Conservation (phyloP, 2,329 filamentous ascomycete genomes). For the Fusarium secorum region DNA sequence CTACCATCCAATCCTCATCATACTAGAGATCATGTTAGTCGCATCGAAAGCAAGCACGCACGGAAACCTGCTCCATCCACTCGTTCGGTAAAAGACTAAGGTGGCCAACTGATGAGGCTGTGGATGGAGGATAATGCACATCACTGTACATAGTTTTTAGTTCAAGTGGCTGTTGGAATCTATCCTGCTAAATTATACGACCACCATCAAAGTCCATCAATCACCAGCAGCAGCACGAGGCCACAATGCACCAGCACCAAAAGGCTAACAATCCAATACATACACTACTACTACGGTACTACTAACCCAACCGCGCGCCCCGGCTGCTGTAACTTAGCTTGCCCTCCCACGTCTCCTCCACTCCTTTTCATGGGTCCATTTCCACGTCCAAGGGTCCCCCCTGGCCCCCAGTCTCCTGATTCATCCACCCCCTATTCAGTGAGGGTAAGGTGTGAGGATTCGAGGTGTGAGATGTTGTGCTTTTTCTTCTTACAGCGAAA, state of each 20-base stretch:
- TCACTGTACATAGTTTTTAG: not conserved
- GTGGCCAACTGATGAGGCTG: not conserved
- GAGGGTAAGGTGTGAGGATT: not conserved
- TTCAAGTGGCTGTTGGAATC: not conserved
- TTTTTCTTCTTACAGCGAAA: slow-evolving; percentile 9
- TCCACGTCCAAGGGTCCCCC: slow-evolving; percentile 27
- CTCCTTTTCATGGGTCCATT: slow-evolving; percentile 8
- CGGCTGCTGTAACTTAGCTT: slow-evolving; percentile 18
- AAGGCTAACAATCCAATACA: not conserved
- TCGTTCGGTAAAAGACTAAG: not conserved
- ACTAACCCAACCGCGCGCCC: slow-evolving; percentile 36
- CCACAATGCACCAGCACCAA: not conserved
- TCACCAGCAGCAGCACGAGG: not conserved
- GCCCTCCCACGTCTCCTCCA: slow-evolving; percentile 21
- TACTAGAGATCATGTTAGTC: not conserved
- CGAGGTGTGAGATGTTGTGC: slow-evolving; percentile 1
- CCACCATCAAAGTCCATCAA: not conserved
- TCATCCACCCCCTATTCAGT: slow-evolving; percentile 16
- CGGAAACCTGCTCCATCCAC: slow-evolving; percentile 2
- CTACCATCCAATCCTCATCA: no score
- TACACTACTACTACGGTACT: not conserved
- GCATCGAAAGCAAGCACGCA: not conserved
- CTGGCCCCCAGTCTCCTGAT: slow-evolving; percentile 19
- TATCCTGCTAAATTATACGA: slow-evolving; percentile 3
- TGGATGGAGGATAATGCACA: not conserved